Conservation (phyloP, 1,284 basidiomycete genomes). For the Kwoniella shivajii region DNA sequence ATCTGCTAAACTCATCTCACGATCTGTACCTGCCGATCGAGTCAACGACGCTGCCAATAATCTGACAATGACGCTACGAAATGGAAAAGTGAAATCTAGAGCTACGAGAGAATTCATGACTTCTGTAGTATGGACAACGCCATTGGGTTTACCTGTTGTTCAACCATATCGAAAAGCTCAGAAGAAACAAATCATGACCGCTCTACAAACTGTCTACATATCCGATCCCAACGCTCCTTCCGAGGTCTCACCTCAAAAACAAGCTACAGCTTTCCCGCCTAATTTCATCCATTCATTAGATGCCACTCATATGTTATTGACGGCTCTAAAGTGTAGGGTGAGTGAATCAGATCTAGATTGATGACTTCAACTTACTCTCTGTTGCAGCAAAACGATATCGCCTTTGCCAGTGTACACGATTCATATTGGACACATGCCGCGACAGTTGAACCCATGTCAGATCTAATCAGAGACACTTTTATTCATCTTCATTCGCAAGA, state of each 20-base stretch:
- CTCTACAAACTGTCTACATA: conserved; percentile 90
- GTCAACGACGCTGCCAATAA: conserved; percentile 59
- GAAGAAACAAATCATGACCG: conserved; percentile 77
- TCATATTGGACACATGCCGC: conserved; percentile 98
- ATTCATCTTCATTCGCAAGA: conserved; percentile 88
- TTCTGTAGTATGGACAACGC: conserved; percentile 93
- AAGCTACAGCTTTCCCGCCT: conserved; percentile 95
- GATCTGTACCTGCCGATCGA: conserved; percentile 79
- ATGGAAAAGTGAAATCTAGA: conserved; percentile 16
- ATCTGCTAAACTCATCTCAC: conserved; percentile 81
- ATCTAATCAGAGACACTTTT: conserved; percentile 88
- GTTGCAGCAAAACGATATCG: conserved; percentile 65
- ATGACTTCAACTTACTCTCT: neutral
- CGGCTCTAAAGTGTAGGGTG: conserved; percentile 85
- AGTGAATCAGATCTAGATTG: conserved; percentile 38
- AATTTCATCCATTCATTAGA: conserved; percentile 98
- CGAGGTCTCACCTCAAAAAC: conserved; percentile 82
- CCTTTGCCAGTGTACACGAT: conserved; percentile 96
- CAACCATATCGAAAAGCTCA: conserved; percentile 91
- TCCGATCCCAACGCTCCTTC: conserved; percentile 79
- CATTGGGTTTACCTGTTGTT: conserved; percentile 89
- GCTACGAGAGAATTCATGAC: conserved; percentile 87
- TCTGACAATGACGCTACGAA: conserved; percentile 11
- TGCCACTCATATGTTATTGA: conserved; percentile 98
- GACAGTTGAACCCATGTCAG: conserved; percentile 86